phyloP scores from a whole-genome alignment of 352 stramenopile species.

The Blastocystis sp. region DNA sequence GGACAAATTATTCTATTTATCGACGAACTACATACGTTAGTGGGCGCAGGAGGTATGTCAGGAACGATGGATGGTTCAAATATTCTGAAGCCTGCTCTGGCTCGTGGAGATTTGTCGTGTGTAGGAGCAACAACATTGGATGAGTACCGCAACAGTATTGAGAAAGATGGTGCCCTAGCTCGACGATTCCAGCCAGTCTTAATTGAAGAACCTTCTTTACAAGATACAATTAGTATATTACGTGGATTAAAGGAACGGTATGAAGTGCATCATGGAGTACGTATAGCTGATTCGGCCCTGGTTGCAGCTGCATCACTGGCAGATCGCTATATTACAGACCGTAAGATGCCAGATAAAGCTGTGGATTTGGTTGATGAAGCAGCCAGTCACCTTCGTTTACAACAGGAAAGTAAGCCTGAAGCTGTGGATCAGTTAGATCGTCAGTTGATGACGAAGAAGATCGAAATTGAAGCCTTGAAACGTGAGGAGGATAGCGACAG shows the following conservation, averaged over 20 bases:
- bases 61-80: slow-evolving; percentile 85
- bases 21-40: slow-evolving; percentile 87
- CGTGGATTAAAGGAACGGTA: slow-evolving; percentile 91
- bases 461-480: slow-evolving; percentile 80
- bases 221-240: slow-evolving; percentile 92
- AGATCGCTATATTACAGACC: slow-evolving; percentile 86
- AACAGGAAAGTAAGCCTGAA: slow-evolving; percentile 81
- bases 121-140: slow-evolving; percentile 87
- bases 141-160: slow-evolving; percentile 87
- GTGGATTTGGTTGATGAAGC: slow-evolving; percentile 93
- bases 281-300: slow-evolving; percentile 88
- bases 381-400: slow-evolving; percentile 77
- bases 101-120: slow-evolving; percentile 81
- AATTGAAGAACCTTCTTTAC: slow-evolving; percentile 86
- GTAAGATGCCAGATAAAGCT: slow-evolving; percentile 91
- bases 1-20: slow-evolving; percentile 91
- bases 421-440: slow-evolving; percentile 80
- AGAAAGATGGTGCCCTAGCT: slow-evolving; percentile 93
- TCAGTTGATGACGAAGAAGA: slow-evolving; percentile 77
- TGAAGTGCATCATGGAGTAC: slow-evolving; percentile 91
- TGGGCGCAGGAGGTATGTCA: slow-evolving; percentile 82
- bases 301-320: slow-evolving; percentile 87
- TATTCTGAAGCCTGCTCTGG: slow-evolving; percentile 86
- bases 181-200: slow-evolving; percentile 93
- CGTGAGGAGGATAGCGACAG: slow-evolving; percentile 78